phyloP scores from a whole-genome alignment of 2,329 filamentous ascomycete genomes.

The Sporothrix euskadiensis region DNA sequence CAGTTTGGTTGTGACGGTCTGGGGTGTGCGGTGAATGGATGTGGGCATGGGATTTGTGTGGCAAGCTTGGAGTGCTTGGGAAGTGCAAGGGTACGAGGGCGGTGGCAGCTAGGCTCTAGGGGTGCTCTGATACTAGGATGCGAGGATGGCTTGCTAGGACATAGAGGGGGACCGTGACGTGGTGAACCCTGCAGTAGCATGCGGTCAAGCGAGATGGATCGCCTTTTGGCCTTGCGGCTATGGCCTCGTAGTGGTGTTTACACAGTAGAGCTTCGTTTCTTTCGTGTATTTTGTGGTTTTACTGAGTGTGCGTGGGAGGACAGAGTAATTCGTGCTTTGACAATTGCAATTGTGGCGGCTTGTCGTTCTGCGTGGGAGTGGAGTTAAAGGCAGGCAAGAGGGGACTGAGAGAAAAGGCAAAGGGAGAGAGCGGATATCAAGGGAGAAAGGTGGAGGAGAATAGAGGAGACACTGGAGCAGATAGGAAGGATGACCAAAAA shows the following conservation, averaged over 20 bases:
- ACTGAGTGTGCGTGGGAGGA: not conserved
- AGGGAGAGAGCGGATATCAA: slow-evolving; percentile 11
- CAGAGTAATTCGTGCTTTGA: not conserved
- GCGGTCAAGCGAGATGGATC: slow-evolving; percentile 26
- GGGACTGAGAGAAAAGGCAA: not conserved
- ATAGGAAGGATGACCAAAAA: not conserved
- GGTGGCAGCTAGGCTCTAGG: not conserved
- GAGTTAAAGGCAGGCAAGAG: not conserved
- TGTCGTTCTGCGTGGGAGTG: slow-evolving; percentile 12
- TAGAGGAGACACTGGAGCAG: not conserved
- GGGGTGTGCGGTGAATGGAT: slow-evolving; percentile 7
- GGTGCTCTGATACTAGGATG: not conserved
- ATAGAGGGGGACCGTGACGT: slow-evolving; percentile 15
- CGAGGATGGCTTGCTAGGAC: not conserved
- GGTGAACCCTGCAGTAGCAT: slow-evolving; percentile 25
- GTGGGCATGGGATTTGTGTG: slow-evolving; percentile 4
- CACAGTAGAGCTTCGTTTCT: not conserved
- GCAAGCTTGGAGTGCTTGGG: not conserved
- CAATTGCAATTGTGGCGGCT: not conserved
- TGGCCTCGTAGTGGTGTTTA: not conserved
- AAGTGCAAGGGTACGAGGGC: not conserved
- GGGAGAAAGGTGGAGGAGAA: not conserved
- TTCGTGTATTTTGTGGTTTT: not conserved
- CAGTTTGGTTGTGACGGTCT: slow-evolving; percentile 26
- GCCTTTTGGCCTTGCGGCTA: not conserved